These are phyloP conservation scores for Rhizophora mangle DNA, from an alignment of 345 rosid species.

Conservation along the genomic window DNA sequence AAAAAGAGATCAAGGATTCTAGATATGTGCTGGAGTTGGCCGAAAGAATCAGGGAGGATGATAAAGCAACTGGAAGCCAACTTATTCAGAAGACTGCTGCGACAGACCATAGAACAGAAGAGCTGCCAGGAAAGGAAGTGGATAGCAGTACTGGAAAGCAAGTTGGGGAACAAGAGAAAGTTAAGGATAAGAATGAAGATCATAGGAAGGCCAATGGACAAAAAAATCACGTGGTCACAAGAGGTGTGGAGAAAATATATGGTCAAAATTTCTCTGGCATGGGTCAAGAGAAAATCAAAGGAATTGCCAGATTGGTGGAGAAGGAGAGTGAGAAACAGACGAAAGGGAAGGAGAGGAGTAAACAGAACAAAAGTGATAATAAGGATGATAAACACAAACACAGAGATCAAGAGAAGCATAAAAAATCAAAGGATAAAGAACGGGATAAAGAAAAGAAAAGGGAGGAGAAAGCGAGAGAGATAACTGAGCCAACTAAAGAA, in stretches of 20 bases:
- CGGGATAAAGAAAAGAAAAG: conserved; percentile 38
- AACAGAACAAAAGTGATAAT: conserved; percentile 27
- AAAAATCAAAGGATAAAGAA: conserved; percentile 35
- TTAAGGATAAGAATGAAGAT: conserved; percentile 34
- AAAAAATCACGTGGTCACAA: conserved; percentile 21
- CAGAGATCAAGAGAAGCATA: conserved; percentile 28
- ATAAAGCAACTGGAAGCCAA: conserved; percentile 42
- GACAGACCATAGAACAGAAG: conserved; percentile 22
- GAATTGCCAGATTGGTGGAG: conserved; percentile 35
- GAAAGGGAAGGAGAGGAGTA: conserved; percentile 39
- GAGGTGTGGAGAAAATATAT: conserved; percentile 25
- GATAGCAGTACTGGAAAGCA: conserved; percentile 19
- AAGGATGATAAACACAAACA: conserved; percentile 36
- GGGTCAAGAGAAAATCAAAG: conserved; percentile 38
- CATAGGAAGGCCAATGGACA: conserved; percentile 30
- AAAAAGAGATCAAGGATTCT: conserved; percentile 35
- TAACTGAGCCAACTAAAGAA: conserved; percentile 31
- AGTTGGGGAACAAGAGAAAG: conserved; percentile 29
- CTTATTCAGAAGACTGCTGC: conserved; percentile 31
- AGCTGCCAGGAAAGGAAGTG: conserved; percentile 21
- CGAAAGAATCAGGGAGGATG: conserved; percentile 49
- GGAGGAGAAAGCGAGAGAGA: conserved; percentile 42
- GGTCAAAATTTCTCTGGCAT: conserved; percentile 20
- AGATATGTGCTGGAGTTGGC: conserved; percentile 48
- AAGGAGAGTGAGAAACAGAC: conserved; percentile 35